Evolutionary conservation across 1,139 yeast genomes (phyloP).

Genomic region (Diutina mesorugosa): DNA sequence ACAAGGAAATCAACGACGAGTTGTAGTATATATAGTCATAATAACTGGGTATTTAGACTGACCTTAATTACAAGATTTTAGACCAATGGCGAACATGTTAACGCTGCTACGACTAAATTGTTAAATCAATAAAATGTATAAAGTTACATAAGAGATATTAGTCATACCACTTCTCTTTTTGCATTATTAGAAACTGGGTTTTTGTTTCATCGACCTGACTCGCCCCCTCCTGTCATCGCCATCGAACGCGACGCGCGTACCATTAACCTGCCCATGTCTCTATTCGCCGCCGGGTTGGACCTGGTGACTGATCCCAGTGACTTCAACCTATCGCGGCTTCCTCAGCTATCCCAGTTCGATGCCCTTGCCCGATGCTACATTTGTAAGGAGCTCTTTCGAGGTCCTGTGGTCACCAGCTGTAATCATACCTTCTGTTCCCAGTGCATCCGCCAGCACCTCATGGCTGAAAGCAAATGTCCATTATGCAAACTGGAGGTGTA

Average conservation of each 20-base stretch:
- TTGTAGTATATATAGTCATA: neutral
- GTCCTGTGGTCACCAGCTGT: constrained; percentile 80
- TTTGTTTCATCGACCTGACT: neutral
- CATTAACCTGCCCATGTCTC: neutral
- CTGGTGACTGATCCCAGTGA: constrained; percentile 49
- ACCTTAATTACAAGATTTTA: too few species aligned
- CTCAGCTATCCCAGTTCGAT: constrained; percentile 51
- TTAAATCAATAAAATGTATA: too few species aligned
- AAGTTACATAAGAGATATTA: too few species aligned
- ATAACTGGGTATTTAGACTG: too few species aligned
- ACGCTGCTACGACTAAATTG: too few species aligned
- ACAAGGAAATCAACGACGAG: neutral
- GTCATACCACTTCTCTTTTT: too few species aligned
- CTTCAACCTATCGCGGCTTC: constrained; percentile 42
- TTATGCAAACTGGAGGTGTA: constrained; percentile 61
- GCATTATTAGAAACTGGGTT: too few species aligned
- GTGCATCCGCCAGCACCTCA: constrained; percentile 67
- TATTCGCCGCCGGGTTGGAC: neutral
- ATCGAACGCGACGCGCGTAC: neutral
- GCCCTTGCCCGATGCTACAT: constrained; percentile 71
- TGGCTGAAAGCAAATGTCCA: constrained; percentile 58
- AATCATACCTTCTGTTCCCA: constrained; percentile 87
- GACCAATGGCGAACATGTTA: too few species aligned
- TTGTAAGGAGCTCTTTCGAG: constrained; percentile 74
- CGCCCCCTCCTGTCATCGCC: neutral